These are phyloP conservation scores for Puccinia horiana DNA, from an alignment of 1,284 basidiomycete species.

Conservation along the genomic window DNA sequence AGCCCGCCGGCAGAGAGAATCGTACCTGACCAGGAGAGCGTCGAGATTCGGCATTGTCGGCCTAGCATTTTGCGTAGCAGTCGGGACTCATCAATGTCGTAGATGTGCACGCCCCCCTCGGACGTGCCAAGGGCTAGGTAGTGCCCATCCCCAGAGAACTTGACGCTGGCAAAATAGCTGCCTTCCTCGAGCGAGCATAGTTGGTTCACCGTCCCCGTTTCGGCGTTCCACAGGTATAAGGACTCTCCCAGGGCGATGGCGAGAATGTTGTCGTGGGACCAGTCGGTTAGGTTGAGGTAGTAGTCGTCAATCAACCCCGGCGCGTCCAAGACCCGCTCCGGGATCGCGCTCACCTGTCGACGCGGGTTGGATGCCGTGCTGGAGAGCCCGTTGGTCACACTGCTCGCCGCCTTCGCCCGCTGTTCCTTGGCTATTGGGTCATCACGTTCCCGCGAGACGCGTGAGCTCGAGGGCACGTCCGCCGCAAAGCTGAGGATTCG, in stretches of 20 bases:
- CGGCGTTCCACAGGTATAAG: slow-evolving; percentile 91
- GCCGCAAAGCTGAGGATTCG: slow-evolving; percentile 61
- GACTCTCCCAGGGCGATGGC: slow-evolving; percentile 80
- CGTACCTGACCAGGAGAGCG: slow-evolving; percentile 81
- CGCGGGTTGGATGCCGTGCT: slow-evolving; percentile 66
- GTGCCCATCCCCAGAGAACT: slow-evolving; percentile 82
- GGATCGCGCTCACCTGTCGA: slow-evolving; percentile 77
- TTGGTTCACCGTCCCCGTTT: slow-evolving; percentile 76
- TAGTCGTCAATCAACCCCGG: slow-evolving; percentile 95
- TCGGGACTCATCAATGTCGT: slow-evolving; percentile 80
- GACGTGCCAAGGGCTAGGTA: slow-evolving; percentile 85
- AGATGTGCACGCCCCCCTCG: slow-evolving; percentile 87
- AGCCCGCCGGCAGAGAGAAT: slow-evolving; percentile 82
- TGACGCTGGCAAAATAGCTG: slow-evolving; percentile 70
- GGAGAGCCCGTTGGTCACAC: slow-evolving; percentile 49
- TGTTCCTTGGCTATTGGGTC: slow-evolving; percentile 56
- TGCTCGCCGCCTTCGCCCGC: slow-evolving; percentile 52
- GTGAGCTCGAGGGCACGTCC: slow-evolving; percentile 56
- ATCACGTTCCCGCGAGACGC: slow-evolving; percentile 55
- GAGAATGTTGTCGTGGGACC: slow-evolving; percentile 81
- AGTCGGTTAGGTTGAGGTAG: slow-evolving; percentile 90
- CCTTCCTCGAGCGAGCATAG: slow-evolving; percentile 61
- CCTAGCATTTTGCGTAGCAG: slow-evolving; percentile 85
- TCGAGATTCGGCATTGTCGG: slow-evolving; percentile 75
- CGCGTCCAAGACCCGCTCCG: slow-evolving; percentile 88